Percentiles rank a stretch among this genome's conserved stretches.
These are phyloP conservation scores for Hypoxylon fragiforme DNA, from an alignment of 495 filamentous ascomycete species.

Conservation along the genomic window DNA sequence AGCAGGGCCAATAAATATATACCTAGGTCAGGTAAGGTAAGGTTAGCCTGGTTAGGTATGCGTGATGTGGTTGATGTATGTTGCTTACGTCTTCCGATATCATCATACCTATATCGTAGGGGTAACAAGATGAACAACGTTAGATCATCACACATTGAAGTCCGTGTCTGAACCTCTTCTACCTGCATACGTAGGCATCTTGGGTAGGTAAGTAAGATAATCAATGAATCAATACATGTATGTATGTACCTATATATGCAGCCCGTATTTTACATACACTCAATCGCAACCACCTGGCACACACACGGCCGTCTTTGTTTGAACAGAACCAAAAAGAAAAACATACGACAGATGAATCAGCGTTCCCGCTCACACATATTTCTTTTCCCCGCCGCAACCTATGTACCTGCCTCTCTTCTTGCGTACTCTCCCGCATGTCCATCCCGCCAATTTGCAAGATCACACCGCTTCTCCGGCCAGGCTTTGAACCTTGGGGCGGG, in stretches of 20 bases:
- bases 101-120: too few relatives aligned
- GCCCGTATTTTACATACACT: slow-evolving; percentile 26
- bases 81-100: too few relatives aligned
- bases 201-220: too few relatives aligned
- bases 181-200: background rate
- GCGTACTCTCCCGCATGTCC: background rate
- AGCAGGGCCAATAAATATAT: background rate
- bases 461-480: slow-evolving; percentile 26
- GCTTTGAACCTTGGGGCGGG: slow-evolving; percentile 9
- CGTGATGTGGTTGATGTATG: background rate
- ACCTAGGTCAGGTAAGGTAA: background rate
- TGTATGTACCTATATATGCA: too few relatives aligned
- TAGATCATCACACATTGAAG: too few relatives aligned
- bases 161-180: too few relatives aligned
- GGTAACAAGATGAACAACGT: background rate
- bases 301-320: too few relatives aligned
- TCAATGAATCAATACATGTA: slow-evolving; percentile 5
- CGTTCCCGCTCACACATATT: too few relatives aligned
- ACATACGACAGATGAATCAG: slow-evolving; percentile 14
- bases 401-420: background rate
- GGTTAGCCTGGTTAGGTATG: background rate
- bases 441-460: slow-evolving; percentile 28
- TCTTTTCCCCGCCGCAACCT: slow-evolving; percentile 11
- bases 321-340: background rate
- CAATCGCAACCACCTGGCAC: too few relatives aligned